Base-by-base conservation (phyloP, 192 early-diverging fungal genomes). In the Haplosporangium gracile region DNA sequence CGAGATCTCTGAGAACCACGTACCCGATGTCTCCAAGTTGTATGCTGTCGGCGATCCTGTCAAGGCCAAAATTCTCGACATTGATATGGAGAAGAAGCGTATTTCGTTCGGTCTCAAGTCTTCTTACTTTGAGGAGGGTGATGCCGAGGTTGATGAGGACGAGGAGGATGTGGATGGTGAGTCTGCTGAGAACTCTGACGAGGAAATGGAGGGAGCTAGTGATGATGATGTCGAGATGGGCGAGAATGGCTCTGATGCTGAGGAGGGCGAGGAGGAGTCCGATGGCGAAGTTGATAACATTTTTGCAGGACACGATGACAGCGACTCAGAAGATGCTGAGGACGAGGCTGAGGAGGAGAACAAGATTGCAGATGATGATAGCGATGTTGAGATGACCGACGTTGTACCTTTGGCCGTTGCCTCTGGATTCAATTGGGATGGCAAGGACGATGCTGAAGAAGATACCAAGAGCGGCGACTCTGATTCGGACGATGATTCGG, bases 41-140 rank as follows among this genome's bases (percentile, higher is more conserved):
- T 98, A 97, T 80, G 87, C 92, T 74, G 88, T 96, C 29, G 97
- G 97, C 42, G 96, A 98, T 81, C 90, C 93, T 5, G 96, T 98
- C 36, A 94, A 95, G 77, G 96, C 95, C 36, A 91, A 91, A 72
- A 93, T 98, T 38, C 89, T 97, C 57, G 93, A 94, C 68, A 93
- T 97, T 39, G 93, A 97, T 80, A 55, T 81, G 22, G 90, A 91
- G 76, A 95, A 92, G 80, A 92, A 94, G 72, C 89, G 92, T 18
- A 86, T 97, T 36, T 90, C 91, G 7, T 93, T 98, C 57, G 95
- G 96, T 68, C 92, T 98, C 26, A 98, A 97, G 91, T 92, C 96
- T 3, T 95, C 94, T 10, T 97, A 96, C 86, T 98, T 98, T 92
- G 81, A 89, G 29, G 93, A 91, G 29, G 90, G 78, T 39, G 93